Evolutionary conservation across 2,329 filamentous ascomycete genomes (phyloP).

Genomic region (Berkeleyomyces rouxiae): DNA sequence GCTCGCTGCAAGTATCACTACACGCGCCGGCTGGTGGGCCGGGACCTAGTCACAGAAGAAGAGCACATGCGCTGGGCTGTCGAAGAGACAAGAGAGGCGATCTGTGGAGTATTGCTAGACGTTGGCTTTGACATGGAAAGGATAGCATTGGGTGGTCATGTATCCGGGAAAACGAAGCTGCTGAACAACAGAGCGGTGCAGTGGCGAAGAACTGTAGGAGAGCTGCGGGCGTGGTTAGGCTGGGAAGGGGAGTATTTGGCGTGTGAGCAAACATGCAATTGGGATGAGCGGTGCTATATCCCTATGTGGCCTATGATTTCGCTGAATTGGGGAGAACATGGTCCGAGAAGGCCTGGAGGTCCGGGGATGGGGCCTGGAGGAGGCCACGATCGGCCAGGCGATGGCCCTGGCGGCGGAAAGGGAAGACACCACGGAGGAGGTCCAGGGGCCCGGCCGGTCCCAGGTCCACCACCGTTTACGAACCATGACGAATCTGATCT

Average conservation of each 20-base stretch:
- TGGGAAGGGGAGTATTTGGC: constrained; percentile 31
- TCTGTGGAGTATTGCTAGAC: constrained; percentile 27
- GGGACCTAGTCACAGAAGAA: constrained; percentile 22
- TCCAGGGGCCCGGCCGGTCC: background rate
- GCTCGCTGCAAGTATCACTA: constrained; percentile 27
- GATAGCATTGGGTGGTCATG: constrained; percentile 21
- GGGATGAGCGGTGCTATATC: constrained; percentile 31
- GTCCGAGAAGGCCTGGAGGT: background rate
- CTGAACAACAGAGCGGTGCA: background rate
- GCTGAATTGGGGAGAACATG: background rate
- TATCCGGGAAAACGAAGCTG: background rate
- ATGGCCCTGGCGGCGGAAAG: constrained; percentile 2
- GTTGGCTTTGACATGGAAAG: constrained; percentile 27
- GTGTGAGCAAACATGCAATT: constrained; percentile 25
- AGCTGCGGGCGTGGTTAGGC: constrained; percentile 33
- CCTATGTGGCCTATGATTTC: constrained; percentile 32
- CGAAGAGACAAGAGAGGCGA: constrained; percentile 24
- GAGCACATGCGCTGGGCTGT: constrained; percentile 23
- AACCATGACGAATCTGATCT: constrained; percentile 14
- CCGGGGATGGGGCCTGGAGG: background rate
- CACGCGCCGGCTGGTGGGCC: constrained; percentile 21
- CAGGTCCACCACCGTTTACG: background rate
- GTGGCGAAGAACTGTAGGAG: constrained; percentile 23
- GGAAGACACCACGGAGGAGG: background rate
- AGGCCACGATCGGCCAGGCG: background rate